Base-by-base conservation (phyloP, 352 stramenopile genomes). In the Globisporangium lucens region DNA sequence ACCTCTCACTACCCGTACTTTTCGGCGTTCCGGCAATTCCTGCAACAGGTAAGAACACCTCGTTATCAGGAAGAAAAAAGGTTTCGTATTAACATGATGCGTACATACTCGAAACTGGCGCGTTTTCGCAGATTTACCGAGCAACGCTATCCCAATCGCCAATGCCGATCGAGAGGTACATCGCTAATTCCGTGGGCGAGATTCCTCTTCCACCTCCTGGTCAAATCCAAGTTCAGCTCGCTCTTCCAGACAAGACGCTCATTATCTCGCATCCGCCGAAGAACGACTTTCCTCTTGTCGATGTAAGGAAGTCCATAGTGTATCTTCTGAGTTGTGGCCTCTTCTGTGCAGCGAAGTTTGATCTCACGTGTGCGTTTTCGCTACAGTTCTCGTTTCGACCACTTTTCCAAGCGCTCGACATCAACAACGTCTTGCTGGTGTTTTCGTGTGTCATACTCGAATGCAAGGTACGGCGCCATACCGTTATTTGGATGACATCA, bases 1-100 rank as follows among this genome's bases (percentile, higher is more conserved):
- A 87, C 98, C 27, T 98, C 92, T 10, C 94, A 98, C 51, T 98
- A 98, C 82, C 96, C 96, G 4, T 99, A 99, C 75, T 97, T 98
- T 59, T 96, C 79, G 15, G 89, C 94, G 8, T 99, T 98, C 75
- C 89, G 94, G 17, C 86, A 96, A 65, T 99, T 98, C 71, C 77
- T 99, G n/a, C 91, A 97, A 38, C 95, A 99, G 80, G 80, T 98
- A 64, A 87, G 41, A 58, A 57, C 2, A 5, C 43, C 15, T 47
- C 4, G 6, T 20, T 47, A 15, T 17, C 4, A 33, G 27, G 20
- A 24, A 59, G 24, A 24, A 59, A 59, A 22, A 6, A n/a, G 35
- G 22, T 15, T 36, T 59, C 27, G 4, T n/a, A 22, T 15, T 24
- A 41, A 36, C 24, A n/a, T n/a, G 17, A 17, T n/a, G 41, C 24